Base-by-base conservation (phyloP, 2,329 filamentous ascomycete species). In the Mycosphaerella arachidis region DNA sequence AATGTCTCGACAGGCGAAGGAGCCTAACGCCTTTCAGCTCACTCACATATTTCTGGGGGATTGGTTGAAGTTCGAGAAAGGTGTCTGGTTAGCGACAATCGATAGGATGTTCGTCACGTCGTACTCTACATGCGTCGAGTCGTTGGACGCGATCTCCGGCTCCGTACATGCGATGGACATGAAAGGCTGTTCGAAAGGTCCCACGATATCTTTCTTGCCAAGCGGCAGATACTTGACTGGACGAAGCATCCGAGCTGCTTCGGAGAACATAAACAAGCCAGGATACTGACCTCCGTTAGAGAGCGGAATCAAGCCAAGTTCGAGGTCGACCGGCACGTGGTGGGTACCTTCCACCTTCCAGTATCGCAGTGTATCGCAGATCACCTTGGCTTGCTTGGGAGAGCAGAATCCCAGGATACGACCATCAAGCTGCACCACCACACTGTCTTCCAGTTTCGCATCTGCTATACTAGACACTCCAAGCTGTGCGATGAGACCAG, bases 41-140 rank as follows among this genome's bases (percentile, higher is more conserved):
- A 53, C 30, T 46, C 97, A 99, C 93, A 97, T 97, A 78, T 99
- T 99, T 83, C 94, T 84, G 1, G 94, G 94, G 13, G 92, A 97
- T 76, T 99, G 94, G 77, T 99, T 99, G 79, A 96, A 96, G 74
- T 99, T 91, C 51, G 93, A 97, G 78, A 99, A 99, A 3, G 94
- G 94, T 0, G 94, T 99, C 88, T 97, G 96, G 77, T 97, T 97
- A 70, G 94, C 94, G 55, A 99, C 83, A 66, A 99, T 97, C 7
- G 93, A 97, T 29, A 99, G 85, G 66, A 99, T 97, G 76, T 97
- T 94, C 33, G 94, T 99, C 1, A 94, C 92, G 59, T 92, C 88
- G 70, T 90, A 90, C 75, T 99, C 94, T 48, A 97, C 92, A 72
- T 99, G 94, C 0, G 92, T 96, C 4, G 91, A 92, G 70, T 92